Conservation (phyloP, 75 land plant species). For the Pseudotsuga menziesii region DNA sequence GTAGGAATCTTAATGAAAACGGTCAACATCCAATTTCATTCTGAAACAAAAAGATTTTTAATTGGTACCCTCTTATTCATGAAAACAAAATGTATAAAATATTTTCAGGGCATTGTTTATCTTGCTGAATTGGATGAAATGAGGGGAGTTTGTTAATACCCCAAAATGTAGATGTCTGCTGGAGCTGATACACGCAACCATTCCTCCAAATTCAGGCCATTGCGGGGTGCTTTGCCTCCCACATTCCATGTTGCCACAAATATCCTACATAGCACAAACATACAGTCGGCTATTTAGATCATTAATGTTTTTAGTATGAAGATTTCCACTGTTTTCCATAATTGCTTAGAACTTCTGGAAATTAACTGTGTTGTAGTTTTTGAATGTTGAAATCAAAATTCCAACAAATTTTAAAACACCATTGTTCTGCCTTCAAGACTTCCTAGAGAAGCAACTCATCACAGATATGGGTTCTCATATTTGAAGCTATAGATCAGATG, state of each 20-base stretch:
- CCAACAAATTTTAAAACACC: too few species aligned
- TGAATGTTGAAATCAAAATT: too few species aligned
- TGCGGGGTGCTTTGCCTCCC: slow-evolving; percentile 25
- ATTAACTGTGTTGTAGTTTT: background rate
- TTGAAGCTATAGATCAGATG: too few species aligned
- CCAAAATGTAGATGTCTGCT: slow-evolving; percentile 27
- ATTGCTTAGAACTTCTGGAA: too few species aligned
- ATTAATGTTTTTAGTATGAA: too few species aligned
- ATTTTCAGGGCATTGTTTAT: background rate
- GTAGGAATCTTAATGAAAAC: background rate
- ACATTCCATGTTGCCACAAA: slow-evolving; percentile 36
- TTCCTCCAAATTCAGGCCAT: slow-evolving; percentile 20
- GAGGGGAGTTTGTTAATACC: slow-evolving; percentile 6
- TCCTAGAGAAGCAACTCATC: too few species aligned
- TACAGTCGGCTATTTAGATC: background rate
- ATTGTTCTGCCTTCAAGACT: too few species aligned
- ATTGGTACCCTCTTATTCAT: background rate
- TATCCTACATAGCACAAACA: background rate
- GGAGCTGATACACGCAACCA: slow-evolving; percentile 24
- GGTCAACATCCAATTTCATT: background rate
- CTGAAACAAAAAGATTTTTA: background rate
- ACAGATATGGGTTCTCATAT: too few species aligned
- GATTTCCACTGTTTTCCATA: too few species aligned
- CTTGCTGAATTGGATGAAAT: background rate
- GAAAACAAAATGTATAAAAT: background rate